Conservation (phyloP, 192 early-diverging fungal genomes). For the Podila horticola region DNA sequence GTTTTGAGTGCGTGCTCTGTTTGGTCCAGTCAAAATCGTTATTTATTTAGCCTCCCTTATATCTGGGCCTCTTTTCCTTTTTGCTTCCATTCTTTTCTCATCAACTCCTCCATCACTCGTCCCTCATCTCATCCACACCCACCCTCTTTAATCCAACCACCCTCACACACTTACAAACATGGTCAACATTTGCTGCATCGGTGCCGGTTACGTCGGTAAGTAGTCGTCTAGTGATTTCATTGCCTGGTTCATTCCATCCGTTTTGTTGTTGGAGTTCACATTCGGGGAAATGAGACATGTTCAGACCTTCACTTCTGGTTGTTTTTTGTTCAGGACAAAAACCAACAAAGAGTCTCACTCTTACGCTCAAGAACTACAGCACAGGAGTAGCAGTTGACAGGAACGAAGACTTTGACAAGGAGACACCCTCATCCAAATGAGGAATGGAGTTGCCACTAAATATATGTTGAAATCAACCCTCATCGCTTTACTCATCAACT, state of each 20-base stretch:
- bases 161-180: conserved; percentile 12
- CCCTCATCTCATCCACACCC: not conserved
- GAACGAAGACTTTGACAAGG: too few species aligned
- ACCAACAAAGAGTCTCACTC: too few species aligned
- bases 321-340: too few species aligned
- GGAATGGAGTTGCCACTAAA: too few species aligned
- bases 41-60: not conserved
- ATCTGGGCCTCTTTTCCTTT: not conserved
- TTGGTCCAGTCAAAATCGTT: too few species aligned
- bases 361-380: too few species aligned
- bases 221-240: too few species aligned
- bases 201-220: conserved; percentile 96
- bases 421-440: too few species aligned
- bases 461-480: too few species aligned
- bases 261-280: not conserved
- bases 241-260: not conserved
- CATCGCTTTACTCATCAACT: not conserved
- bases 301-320: too few species aligned
- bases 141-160: not conserved
- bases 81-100: conserved; percentile 5
- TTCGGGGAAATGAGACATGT: not conserved
- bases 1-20: too few species aligned
- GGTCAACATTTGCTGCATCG: conserved; percentile 91
- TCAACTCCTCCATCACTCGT: not conserved
- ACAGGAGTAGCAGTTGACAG: too few species aligned